Conservation (phyloP, 352 stramenopile species). For the Hyaloperonospora brassicae region DNA sequence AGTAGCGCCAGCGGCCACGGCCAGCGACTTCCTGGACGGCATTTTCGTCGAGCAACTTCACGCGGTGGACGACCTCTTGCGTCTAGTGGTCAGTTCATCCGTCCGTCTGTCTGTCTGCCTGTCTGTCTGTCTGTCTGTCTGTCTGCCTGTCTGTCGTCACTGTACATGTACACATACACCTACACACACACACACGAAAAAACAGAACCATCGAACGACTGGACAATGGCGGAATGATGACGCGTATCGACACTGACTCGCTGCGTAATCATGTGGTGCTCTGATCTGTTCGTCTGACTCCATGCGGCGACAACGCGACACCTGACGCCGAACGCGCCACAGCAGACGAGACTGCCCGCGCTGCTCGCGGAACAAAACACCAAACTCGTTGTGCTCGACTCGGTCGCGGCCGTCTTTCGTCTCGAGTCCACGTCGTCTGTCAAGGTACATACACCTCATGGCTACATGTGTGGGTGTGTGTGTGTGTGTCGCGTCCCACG, state of each 20-base stretch:
- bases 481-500: no score
- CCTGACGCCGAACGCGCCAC: neutral
- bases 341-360: conserved; percentile 62
- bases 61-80: conserved; percentile 51
- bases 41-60: conserved; percentile 80
- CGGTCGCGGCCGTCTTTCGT: conserved; percentile 68
- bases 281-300: neutral
- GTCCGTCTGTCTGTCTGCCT: no score
- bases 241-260: no score
- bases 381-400: conserved; percentile 77
- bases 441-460: conserved; percentile 29
- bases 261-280: neutral
- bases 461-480: no score
- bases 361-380: conserved; percentile 65
- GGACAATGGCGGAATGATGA: no score
- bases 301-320: neutral
- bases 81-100: conserved; percentile 37
- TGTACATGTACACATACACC: no score
- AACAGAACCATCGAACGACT: no score
- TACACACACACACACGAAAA: no score
- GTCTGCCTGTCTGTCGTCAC: no score
- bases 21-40: conserved; percentile 49
- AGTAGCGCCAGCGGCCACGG: conserved; percentile 6
- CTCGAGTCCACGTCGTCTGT: conserved; percentile 57
- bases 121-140: no score